A percentile compares a stretch with the other conserved stretches of the same genome.
phyloP scores from a whole-genome alignment of 306 rosid genomes.

The Cicer chorassanicum region DNA sequence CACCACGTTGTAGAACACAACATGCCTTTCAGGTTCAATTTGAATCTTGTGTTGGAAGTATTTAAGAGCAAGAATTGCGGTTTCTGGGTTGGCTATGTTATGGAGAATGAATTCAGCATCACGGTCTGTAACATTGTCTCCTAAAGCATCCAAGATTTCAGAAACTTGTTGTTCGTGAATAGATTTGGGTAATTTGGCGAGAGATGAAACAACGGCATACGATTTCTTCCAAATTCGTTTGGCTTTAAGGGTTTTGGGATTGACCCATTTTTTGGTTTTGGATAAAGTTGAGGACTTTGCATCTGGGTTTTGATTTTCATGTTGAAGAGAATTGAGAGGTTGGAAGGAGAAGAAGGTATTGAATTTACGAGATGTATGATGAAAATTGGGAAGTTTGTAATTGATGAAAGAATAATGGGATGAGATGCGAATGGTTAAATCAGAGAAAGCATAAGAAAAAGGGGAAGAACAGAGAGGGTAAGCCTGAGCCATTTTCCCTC shows the following conservation, averaged over 20 bases:
- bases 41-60: conserved; percentile 55
- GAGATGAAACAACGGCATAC: conserved; percentile 49
- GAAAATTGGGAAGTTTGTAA: conserved; percentile 31
- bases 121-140: conserved; percentile 55
- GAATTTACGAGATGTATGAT: conserved; percentile 32
- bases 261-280: conserved; percentile 71
- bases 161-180: conserved; percentile 56
- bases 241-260: conserved; percentile 78
- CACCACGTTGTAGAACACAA: conserved; percentile 71
- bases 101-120: conserved; percentile 71
- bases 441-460: conserved; percentile 55
- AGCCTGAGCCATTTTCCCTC: conserved; percentile 69
- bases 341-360: conserved; percentile 54
- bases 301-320: conserved; percentile 44
- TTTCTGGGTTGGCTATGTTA: conserved; percentile 55
- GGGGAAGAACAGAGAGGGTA: conserved; percentile 64
- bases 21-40: conserved; percentile 51
- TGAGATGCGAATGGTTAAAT: conserved; percentile 42
- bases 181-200: conserved; percentile 52
- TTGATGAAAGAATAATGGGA: conserved; percentile 37
- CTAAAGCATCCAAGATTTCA: conserved; percentile 54
- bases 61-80: conserved; percentile 57
- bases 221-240: conserved; percentile 57
- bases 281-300: conserved; percentile 51
- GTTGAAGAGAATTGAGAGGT: conserved; percentile 15